These are phyloP conservation scores for Rhizophagus prolifer DNA, from an alignment of 192 early-diverging fungal species.

Conservation along the genomic window DNA sequence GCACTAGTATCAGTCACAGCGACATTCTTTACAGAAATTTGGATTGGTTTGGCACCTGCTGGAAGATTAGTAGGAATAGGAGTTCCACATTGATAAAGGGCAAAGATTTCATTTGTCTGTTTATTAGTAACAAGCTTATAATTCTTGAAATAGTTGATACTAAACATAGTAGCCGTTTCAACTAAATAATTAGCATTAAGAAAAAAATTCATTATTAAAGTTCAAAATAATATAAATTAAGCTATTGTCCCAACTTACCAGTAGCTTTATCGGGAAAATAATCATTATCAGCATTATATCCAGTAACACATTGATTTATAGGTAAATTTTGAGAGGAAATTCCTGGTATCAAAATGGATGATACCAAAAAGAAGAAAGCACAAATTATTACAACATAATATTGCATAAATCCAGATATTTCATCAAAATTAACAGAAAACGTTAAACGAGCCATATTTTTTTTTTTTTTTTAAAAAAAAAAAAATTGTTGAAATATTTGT, in stretches of 20 bases:
- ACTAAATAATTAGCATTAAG: slow-evolving; percentile 23
- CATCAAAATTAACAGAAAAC: neutral
- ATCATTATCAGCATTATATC: slow-evolving; percentile 42
- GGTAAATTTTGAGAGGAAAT: neutral
- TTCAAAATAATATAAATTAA: neutral
- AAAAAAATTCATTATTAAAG: neutral
- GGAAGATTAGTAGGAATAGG: slow-evolving; percentile 46
- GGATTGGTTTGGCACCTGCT: slow-evolving; percentile 45
- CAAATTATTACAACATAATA: slow-evolving; percentile 3
- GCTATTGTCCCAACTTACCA: slow-evolving; percentile 31
- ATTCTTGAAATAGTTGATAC: slow-evolving; percentile 59
- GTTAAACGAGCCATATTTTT: neutral
- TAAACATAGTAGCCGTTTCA: slow-evolving; percentile 58
- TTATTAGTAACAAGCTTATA: slow-evolving; percentile 68
- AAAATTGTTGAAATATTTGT: neutral
- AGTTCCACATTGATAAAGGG: slow-evolving; percentile 75
- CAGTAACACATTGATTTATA: slow-evolving; percentile 27
- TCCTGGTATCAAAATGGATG: neutral
- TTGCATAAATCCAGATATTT: neutral
- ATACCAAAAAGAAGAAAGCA: neutral
- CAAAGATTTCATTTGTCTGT: slow-evolving; percentile 52
- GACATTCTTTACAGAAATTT: slow-evolving; percentile 44
- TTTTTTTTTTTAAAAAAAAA: no score
- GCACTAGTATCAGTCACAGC: slow-evolving; percentile 43
- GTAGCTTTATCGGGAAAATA: slow-evolving; percentile 49